A percentile compares a stretch with the other conserved stretches of the same genome.
Conservation (phyloP, 768 basidiomycete species). For the Suillus luteus region DNA sequence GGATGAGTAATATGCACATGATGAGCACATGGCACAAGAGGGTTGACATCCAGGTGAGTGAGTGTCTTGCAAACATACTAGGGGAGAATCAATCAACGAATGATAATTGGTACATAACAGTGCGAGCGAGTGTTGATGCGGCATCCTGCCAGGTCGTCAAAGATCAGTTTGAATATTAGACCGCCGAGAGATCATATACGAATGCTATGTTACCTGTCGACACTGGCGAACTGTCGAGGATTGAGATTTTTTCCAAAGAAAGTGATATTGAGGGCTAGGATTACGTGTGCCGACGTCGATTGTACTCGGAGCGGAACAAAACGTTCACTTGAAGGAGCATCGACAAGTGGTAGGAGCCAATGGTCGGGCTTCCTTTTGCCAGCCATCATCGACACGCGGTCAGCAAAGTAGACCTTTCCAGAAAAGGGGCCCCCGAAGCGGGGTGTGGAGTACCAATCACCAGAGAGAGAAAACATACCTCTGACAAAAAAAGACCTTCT, state of each 20-base stretch:
- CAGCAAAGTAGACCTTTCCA: not conserved
- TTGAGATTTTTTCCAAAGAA: not conserved
- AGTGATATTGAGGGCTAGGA: not conserved
- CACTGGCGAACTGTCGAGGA: not conserved
- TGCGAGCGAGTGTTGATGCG: not conserved
- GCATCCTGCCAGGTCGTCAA: not conserved
- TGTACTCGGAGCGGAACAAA: slow-evolving; percentile 1
- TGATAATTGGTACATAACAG: too few species aligned
- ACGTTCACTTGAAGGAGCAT: not conserved
- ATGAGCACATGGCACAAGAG: not conserved
- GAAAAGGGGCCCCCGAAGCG: not conserved
- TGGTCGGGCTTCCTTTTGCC: not conserved
- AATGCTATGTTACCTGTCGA: not conserved
- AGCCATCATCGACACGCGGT: not conserved
- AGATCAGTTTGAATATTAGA: not conserved
- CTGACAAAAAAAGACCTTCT: not conserved
- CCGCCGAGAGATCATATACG: not conserved
- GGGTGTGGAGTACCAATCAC: not conserved
- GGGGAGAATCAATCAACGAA: not conserved
- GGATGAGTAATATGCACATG: not conserved
- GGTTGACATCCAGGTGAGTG: too few species aligned
- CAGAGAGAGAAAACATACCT: slow-evolving; percentile 1
- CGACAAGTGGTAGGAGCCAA: not conserved
- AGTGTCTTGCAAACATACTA: not conserved
- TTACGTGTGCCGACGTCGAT: not conserved